Conservation (phyloP, 164 flowering plant genomes). For the Macadamia integrifolia region DNA sequence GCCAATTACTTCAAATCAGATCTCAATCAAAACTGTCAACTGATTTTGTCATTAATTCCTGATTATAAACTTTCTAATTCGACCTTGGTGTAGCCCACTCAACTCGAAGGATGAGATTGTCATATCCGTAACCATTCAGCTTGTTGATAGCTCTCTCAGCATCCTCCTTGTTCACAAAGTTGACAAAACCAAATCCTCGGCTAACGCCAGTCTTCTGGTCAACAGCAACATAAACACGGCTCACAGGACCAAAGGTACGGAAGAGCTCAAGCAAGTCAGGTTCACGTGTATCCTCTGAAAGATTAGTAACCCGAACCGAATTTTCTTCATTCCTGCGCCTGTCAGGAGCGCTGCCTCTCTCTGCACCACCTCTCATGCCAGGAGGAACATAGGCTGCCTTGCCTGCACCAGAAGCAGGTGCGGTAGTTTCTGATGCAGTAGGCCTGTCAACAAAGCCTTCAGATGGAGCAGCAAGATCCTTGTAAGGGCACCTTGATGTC, state of each 20-base stretch:
- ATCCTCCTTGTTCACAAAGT: constrained; percentile 31
- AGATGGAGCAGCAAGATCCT: not conserved
- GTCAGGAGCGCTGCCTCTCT: constrained; percentile 22
- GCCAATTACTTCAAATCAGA: no score
- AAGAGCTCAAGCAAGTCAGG: constrained; percentile 49
- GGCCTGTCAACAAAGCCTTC: constrained; percentile 3
- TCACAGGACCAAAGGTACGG: constrained; percentile 41
- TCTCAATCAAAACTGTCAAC: not conserved
- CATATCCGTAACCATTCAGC: not conserved
- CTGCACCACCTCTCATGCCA: constrained; percentile 17
- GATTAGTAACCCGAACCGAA: constrained; percentile 46
- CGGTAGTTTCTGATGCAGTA: not conserved
- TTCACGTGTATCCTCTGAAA: constrained; percentile 16
- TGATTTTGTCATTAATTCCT: not conserved
- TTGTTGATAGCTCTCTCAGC: constrained; percentile 17
- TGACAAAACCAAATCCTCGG: constrained; percentile 49
- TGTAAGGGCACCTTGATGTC: constrained; percentile 6
- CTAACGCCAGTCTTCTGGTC: constrained; percentile 43
- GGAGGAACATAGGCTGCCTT: not conserved
- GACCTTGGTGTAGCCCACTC: constrained; percentile 30
- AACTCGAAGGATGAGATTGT: constrained; percentile 26
- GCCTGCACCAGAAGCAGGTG: not conserved
- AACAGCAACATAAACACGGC: constrained; percentile 45
- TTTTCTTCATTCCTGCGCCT: constrained; percentile 43
- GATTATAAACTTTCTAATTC: constrained; percentile 1